Evolutionary conservation across 1,284 basidiomycete genomes (phyloP), one percentile per base, ranked within the genome.

Genomic region (Psilocybe mexicana): DNA sequence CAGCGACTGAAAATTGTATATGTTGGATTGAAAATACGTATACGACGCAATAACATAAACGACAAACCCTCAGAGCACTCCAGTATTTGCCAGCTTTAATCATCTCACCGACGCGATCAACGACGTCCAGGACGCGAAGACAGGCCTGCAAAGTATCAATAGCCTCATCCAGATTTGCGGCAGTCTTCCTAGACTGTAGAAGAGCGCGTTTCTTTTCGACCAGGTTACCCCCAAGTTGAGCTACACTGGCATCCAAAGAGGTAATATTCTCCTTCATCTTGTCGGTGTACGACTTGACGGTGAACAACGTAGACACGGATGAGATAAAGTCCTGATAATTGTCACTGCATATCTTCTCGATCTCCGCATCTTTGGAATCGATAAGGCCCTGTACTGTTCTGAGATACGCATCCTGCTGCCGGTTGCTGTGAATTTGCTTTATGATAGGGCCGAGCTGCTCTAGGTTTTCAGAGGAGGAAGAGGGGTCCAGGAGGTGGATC

Each of bases 321-420:
- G 90, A 88, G 25, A 98, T 94, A 70, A 99, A 99, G 72, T 99
- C 97, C 77, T 96, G 93, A 71, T 99, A 98, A 73, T 98, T 98
- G 65, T 92, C 90, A 58, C 90, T 86, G 75, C 97, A 99, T 74
- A 98, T 95, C 59, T 85, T 86, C 77, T 98, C 94, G 69, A 99
- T 99, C 74, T 99, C 96, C 57, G 84, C 81, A 71, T 99, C 97
- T 76, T 98, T 98, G 63, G 94, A 87, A 67, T 92, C 86, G 51
- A 98, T 92, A 67, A 98, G 92, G 18, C 79, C 81, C 66, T 94
- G 90, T 51, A 98, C 79, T 43, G 90, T 93, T 46, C 90, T 85
- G 36, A 99, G 83, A 73, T 96, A 99, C 11, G 88, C 84, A 61
- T 98, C 94, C 69, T 98, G 94, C 67, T 96, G 94, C 48, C 90